These are phyloP conservation scores for Lenwebbia sp. DNA, from an alignment of 345 rosid species.

Conservation along the genomic window DNA sequence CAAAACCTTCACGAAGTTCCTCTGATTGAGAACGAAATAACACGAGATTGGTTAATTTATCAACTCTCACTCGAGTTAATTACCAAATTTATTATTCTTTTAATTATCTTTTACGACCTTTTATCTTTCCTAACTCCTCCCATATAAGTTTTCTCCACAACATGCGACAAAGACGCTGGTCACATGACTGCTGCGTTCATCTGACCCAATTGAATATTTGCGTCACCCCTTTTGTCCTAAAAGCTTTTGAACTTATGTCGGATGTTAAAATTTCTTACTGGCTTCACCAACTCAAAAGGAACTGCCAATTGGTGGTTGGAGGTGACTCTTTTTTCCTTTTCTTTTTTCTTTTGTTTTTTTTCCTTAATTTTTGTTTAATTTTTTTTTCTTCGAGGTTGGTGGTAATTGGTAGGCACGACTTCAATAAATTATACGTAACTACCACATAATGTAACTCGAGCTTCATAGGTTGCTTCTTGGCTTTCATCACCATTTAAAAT, in stretches of 20 bases:
- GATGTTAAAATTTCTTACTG: background rate
- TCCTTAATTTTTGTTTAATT: background rate
- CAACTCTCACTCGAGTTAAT: background rate
- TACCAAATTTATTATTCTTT: background rate
- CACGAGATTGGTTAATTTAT: background rate
- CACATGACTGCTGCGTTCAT: background rate
- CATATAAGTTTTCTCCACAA: background rate
- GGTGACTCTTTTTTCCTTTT: background rate
- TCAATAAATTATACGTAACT: background rate
- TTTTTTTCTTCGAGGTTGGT: background rate
- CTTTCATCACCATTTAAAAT: background rate
- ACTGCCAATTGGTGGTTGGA: background rate
- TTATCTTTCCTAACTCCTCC: background rate
- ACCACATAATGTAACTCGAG: no score
- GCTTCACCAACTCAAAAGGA: background rate
- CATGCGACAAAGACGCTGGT: accelerated
- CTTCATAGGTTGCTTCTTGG: no score
- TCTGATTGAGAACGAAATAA: background rate
- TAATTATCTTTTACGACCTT: background rate
- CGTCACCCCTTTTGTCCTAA: background rate
- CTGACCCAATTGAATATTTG: background rate
- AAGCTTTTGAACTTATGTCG: background rate
- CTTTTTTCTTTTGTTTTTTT: background rate
- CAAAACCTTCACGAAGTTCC: no score
- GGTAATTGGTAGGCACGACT: background rate